A percentile compares a stretch with the other conserved stretches of the same genome.
Evolutionary conservation across 371 early-diverging fungal genomes (phyloP).

Genomic region (Parasitella parasitica): DNA sequence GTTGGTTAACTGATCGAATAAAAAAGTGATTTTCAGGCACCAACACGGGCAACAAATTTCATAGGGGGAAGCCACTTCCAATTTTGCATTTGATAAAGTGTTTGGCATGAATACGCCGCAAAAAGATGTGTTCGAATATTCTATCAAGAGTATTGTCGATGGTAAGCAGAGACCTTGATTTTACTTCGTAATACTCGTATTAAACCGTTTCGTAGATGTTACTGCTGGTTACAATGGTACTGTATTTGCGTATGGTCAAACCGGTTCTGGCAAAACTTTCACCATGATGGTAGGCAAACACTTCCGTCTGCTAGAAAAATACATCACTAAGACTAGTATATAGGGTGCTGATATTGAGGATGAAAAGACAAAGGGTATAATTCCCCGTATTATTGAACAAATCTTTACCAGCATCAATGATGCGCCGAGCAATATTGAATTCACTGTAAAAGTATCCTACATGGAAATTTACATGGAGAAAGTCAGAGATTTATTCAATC

Average conservation of each 20-base stretch:
- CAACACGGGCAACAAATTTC: background rate
- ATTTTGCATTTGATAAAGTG: slow-evolving; percentile 88
- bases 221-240: slow-evolving; percentile 94
- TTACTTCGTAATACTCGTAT: background rate
- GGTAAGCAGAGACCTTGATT: slow-evolving; percentile 53
- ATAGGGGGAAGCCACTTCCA: slow-evolving; percentile 81
- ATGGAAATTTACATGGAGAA: slow-evolving; percentile 99
- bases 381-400: slow-evolving; percentile 90
- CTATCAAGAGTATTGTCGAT: slow-evolving; percentile 88
- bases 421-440: slow-evolving; percentile 86
- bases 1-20: slow-evolving; percentile 21
- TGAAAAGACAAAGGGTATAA: slow-evolving; percentile 88
- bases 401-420: slow-evolving; percentile 87
- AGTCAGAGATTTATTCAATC: slow-evolving; percentile 94
- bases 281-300: slow-evolving; percentile 86
- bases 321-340: slow-evolving; percentile 41
- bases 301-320: too few species aligned
- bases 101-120: slow-evolving; percentile 86
- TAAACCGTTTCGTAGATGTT: slow-evolving; percentile 46
- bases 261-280: slow-evolving; percentile 98
- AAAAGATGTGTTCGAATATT: slow-evolving; percentile 84
- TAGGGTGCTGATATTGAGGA: slow-evolving; percentile 93
- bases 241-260: slow-evolving; percentile 99
- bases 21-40: background rate
- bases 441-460: slow-evolving; percentile 93